Evolutionary conservation across 2,329 filamentous ascomycete genomes (phyloP).

Genomic region (Aspergillus pseudoglaucus): DNA sequence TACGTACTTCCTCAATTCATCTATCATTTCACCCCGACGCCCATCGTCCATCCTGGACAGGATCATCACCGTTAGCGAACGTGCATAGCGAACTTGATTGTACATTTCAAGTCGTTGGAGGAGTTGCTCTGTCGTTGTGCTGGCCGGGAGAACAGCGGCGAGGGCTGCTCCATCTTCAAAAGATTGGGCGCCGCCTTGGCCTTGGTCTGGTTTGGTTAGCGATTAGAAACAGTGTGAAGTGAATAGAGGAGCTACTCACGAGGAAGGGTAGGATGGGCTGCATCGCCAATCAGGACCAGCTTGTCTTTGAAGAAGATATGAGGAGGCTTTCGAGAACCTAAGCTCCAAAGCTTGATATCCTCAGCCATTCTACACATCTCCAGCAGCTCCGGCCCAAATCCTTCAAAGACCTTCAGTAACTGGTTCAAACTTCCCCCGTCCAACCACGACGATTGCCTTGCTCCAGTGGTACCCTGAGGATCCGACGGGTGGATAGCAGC

Average conservation of each 20-base stretch:
- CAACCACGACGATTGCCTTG: conserved; percentile 3
- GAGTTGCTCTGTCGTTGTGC: conserved; percentile 5
- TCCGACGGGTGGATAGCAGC: conserved; percentile 8
- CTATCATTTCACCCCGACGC: conserved; percentile 8
- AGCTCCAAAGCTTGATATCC: conserved; percentile 15
- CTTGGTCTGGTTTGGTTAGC: conserved; percentile 26
- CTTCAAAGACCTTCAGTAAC: conserved; percentile 4
- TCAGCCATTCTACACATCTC: conserved; percentile 12
- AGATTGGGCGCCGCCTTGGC: conserved; percentile 32
- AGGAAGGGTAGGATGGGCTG: conserved; percentile 15
- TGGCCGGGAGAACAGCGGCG: conserved; percentile 21
- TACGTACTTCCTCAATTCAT: conserved; percentile 8
- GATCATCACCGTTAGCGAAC: conserved; percentile 16
- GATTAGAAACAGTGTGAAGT: neutral
- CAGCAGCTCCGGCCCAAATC: conserved; percentile 7
- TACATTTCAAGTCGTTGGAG: conserved; percentile 12
- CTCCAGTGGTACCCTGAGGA: neutral
- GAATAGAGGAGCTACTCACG: conserved; percentile 2
- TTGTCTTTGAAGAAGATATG: conserved; percentile 11
- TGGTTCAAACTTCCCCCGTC: conserved; percentile 3
- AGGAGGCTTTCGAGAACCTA: conserved; percentile 8
- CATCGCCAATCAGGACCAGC: conserved; percentile 15
- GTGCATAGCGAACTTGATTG: conserved; percentile 11
- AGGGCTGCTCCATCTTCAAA: conserved; percentile 34
- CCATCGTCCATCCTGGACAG: conserved; percentile 12